Conservation (phyloP, 208 protist genomes). For the Trichomonas gallinae region DNA sequence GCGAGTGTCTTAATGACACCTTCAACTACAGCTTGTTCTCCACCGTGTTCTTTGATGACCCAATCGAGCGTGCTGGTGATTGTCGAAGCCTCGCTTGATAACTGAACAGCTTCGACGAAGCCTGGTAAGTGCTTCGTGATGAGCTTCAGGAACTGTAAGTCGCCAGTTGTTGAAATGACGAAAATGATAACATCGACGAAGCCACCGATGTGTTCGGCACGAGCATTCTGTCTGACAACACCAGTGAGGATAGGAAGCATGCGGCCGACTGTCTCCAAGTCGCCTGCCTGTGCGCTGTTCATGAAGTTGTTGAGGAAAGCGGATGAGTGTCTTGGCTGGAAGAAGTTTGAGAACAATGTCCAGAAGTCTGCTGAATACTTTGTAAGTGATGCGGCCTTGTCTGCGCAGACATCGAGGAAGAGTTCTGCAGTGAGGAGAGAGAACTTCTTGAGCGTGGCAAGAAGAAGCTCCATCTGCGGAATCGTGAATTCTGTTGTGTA, state of each 20-base stretch:
- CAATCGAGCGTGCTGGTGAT: neutral
- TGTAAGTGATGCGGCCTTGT: neutral
- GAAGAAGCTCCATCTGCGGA: neutral
- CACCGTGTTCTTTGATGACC: neutral
- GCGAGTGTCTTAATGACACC: neutral
- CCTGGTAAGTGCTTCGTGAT: neutral
- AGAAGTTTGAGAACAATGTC: neutral
- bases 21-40: neutral
- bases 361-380: conserved; percentile 1
- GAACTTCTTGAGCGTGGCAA: neutral
- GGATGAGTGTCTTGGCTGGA: neutral
- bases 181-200: neutral
- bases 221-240: neutral
- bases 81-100: neutral
- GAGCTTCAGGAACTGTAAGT: neutral
- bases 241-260: neutral
- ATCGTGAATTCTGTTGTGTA: neutral
- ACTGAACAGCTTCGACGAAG: neutral
- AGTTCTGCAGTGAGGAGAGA: neutral
- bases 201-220: neutral
- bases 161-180: neutral
- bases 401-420: neutral
- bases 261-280: neutral
- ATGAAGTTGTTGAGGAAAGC: neutral
- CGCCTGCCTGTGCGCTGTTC: neutral